A percentile compares a stretch with the other conserved stretches of the same genome.
Conservation (phyloP, 345 rosid species). For the Salix exigua region DNA sequence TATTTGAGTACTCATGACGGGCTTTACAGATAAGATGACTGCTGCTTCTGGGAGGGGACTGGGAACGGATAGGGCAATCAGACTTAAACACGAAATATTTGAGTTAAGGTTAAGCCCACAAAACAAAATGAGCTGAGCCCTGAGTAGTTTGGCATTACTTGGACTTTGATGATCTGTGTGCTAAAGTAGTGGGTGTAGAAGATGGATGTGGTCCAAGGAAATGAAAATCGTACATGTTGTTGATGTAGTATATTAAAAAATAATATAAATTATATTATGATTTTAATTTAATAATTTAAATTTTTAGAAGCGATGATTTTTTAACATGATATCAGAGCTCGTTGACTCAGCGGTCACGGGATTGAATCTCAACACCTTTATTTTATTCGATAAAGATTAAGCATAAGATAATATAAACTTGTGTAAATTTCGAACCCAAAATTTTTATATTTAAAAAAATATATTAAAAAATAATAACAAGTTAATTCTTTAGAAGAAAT, state of each 20-base stretch:
- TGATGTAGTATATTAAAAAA: no score
- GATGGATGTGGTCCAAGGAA: neutral
- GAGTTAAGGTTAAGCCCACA: neutral
- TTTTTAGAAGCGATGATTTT: no score
- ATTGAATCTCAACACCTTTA: no score
- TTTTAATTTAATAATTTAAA: no score
- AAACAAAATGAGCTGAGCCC: neutral
- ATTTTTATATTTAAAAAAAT: accelerated
- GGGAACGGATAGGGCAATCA: neutral
- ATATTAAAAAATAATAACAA: no score
- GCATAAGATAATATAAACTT: accelerated
- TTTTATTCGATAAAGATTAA: no score
- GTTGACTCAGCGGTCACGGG: no score
- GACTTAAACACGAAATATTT: neutral
- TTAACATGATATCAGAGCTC: no score
- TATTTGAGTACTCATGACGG: neutral
- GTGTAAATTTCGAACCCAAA: accelerated
- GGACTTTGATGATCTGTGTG: neutral
- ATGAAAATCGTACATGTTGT: no score
- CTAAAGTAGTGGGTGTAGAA: neutral
- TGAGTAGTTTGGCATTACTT: neutral
- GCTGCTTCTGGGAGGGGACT: neutral
- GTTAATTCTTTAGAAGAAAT: no score
- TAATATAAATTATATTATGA: no score
- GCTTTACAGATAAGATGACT: neutral